Percentiles rank a stretch among this genome's conserved stretches.
These are phyloP conservation scores for Talaromyces sp. DNA, from an alignment of 2,329 filamentous ascomycete species.

Conservation along the genomic window DNA sequence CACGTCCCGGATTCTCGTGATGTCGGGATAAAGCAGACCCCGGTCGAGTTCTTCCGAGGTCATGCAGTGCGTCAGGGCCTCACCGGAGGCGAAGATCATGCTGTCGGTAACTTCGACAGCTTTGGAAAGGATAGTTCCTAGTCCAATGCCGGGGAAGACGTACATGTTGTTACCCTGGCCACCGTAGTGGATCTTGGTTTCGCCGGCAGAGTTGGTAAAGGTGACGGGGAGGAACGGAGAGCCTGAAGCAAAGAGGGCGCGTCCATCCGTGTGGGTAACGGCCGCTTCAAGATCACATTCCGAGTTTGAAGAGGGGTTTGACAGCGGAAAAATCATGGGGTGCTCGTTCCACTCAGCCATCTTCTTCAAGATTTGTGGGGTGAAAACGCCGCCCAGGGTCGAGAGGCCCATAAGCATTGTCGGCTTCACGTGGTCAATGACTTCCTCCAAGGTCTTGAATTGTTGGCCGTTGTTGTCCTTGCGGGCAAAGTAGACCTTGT, in stretches of 20 bases:
- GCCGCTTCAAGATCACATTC: constrained; percentile 97
- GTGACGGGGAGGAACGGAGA: constrained; percentile 78
- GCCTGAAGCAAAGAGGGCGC: constrained; percentile 87
- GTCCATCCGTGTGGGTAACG: constrained; percentile 82
- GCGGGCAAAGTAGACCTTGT: constrained; percentile 66
- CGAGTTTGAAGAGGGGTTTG: constrained; percentile 92
- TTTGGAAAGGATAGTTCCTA: constrained; percentile 89
- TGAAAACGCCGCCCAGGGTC: constrained; percentile 92
- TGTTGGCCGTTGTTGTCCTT: constrained; percentile 60
- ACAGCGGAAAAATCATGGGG: constrained; percentile 92
- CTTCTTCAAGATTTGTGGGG: constrained; percentile 70
- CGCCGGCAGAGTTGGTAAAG: constrained; percentile 54
- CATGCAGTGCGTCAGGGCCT: constrained; percentile 70
- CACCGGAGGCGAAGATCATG: constrained; percentile 95
- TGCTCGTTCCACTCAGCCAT: constrained; percentile 60
- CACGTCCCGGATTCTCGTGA: constrained; percentile 87
- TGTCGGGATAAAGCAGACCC: constrained; percentile 84
- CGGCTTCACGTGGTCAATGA: constrained; percentile 91
- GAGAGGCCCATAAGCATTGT: constrained; percentile 92
- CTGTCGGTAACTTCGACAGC: constrained; percentile 78
- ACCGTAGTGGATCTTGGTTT: constrained; percentile 63
- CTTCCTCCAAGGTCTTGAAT: constrained; percentile 74
- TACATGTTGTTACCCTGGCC: constrained; percentile 81
- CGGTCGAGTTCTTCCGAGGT: constrained; percentile 74
- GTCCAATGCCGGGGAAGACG: constrained; percentile 92